phyloP scores from a whole-genome alignment of 768 basidiomycete species.

The Saitozyma podzolica region DNA sequence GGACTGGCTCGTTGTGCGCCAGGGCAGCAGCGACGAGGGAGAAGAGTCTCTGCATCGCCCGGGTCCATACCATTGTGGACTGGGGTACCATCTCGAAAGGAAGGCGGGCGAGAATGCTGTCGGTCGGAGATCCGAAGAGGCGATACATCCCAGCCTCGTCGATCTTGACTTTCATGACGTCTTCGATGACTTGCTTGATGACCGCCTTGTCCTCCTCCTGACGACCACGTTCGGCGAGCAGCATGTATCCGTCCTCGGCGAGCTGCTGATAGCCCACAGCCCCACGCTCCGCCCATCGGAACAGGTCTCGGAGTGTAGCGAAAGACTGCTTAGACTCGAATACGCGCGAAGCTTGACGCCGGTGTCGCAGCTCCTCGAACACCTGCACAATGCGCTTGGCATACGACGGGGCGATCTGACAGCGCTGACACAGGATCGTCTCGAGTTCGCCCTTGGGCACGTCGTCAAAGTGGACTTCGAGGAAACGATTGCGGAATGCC shows the following conservation, averaged over 20 bases:
- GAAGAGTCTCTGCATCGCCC: constrained; percentile 86
- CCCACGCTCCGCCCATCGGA: constrained; percentile 92
- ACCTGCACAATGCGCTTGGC: constrained; percentile 86
- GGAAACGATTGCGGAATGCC: constrained; percentile 94
- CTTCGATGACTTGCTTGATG: constrained; percentile 91
- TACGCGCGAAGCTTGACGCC: constrained; percentile 82
- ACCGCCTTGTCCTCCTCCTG: constrained; percentile 78
- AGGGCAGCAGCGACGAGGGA: constrained; percentile 79
- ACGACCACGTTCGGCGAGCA: constrained; percentile 86
- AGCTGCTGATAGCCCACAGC: constrained; percentile 87
- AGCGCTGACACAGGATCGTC: constrained; percentile 87
- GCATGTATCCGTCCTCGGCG: constrained; percentile 95
- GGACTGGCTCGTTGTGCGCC: constrained; percentile 85
- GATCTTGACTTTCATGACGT: constrained; percentile 80
- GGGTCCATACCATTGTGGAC: constrained; percentile 79
- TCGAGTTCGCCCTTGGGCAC: constrained; percentile 92
- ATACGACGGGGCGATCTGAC: constrained; percentile 89
- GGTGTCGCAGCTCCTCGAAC: constrained; percentile 88
- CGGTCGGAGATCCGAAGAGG: constrained; percentile 39
- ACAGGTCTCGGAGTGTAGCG: constrained; percentile 92
- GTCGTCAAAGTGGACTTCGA: constrained; percentile 96
- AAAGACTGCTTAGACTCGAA: constrained; percentile 98
- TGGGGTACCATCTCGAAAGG: constrained; percentile 21
- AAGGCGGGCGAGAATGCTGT: constrained; percentile 33
- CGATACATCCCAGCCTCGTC: constrained; percentile 70